These are phyloP conservation scores for Triticum turgidum DNA, from an alignment of 176 grass and related monocot genomes.

Conservation along the genomic window DNA sequence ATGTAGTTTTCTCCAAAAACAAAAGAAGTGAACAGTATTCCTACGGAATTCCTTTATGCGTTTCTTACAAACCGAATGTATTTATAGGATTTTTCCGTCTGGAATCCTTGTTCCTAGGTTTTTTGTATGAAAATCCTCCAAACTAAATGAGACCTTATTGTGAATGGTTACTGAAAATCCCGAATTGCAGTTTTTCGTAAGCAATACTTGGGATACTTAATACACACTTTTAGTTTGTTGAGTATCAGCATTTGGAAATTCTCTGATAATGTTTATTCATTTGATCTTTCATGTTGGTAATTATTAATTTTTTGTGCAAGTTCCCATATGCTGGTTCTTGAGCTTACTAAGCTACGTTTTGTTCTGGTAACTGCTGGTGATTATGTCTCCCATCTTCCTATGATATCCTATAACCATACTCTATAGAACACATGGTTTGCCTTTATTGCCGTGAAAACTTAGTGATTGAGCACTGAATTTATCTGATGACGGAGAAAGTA, in stretches of 20 bases:
- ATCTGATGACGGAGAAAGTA: background rate
- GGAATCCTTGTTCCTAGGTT: too few species aligned
- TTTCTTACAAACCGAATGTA: too few species aligned
- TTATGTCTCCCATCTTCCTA: background rate
- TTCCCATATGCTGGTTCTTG: background rate
- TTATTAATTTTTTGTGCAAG: background rate
- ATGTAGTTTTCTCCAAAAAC: too few species aligned
- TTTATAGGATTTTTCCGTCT: too few species aligned
- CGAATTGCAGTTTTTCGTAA: background rate
- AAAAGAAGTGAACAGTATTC: too few species aligned
- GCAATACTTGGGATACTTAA: background rate
- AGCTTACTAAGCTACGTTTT: constrained; percentile 13
- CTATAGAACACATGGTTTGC: background rate
- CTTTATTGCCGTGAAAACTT: background rate
- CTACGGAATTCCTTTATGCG: too few species aligned
- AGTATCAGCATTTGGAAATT: background rate
- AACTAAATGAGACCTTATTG: background rate
- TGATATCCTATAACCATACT: background rate
- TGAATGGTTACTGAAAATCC: background rate
- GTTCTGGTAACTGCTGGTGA: background rate
- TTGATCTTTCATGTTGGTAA: background rate
- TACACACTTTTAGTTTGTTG: constrained; percentile 3
- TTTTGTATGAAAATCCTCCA: too few species aligned
- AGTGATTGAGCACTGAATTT: background rate
- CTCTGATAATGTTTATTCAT: constrained; percentile 12